A percentile compares a stretch with the other conserved stretches of the same genome.
Conservation (phyloP, 768 basidiomycete genomes). For the Tricholoma furcatifolium region DNA sequence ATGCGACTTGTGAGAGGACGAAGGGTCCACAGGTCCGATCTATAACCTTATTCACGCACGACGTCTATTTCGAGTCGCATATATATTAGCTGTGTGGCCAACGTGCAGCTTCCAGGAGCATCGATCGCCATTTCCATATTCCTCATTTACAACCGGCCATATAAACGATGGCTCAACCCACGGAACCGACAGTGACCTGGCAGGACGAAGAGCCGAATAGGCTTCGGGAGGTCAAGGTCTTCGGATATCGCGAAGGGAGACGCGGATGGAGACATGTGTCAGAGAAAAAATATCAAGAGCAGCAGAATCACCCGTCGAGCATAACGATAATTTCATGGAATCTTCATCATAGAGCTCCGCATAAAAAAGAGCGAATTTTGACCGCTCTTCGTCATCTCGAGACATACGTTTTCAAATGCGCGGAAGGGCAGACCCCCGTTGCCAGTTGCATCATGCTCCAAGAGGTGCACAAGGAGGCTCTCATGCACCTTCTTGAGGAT, state of each 20-base stretch:
- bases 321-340: constrained; percentile 74
- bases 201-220: constrained; percentile 24
- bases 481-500: constrained; percentile 49
- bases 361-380: constrained; percentile 41
- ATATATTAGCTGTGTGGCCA: neutral
- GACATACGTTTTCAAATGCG: constrained; percentile 47
- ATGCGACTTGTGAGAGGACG: constrained; percentile 2
- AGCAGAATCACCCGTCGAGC: constrained; percentile 25
- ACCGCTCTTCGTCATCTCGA: constrained; percentile 56
- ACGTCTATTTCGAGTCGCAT: constrained; percentile 6
- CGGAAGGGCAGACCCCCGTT: constrained; percentile 43
- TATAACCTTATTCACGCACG: neutral
- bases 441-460: constrained; percentile 70
- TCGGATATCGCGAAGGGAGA: constrained; percentile 39
- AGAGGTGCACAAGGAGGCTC: constrained; percentile 51
- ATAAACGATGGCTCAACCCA: neutral
- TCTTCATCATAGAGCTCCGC: constrained; percentile 45
- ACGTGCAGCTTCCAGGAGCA: too few relatives aligned
- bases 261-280: constrained; percentile 46
- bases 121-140: neutral
- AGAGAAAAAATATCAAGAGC: constrained; percentile 28
- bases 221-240: constrained; percentile 30
- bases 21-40: constrained; percentile 2
- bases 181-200: constrained; percentile 2
- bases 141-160: neutral